phyloP scores from a whole-genome alignment of 2,329 filamentous ascomycete genomes.

The Trematosphaeria pertusa region DNA sequence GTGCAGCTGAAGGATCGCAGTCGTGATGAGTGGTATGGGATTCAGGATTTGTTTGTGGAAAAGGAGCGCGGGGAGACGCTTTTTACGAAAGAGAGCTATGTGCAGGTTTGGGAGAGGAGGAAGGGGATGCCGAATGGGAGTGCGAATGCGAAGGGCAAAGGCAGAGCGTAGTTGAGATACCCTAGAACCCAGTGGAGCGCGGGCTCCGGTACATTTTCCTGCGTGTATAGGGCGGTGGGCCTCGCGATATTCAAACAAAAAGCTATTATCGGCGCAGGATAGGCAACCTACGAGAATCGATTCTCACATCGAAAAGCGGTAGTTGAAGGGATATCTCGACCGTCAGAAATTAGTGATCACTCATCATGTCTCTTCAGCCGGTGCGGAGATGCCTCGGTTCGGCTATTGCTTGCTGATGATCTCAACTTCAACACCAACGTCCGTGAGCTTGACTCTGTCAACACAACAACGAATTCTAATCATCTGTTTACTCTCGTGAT shows the following conservation, averaged over 20 bases:
- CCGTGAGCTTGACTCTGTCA: not conserved
- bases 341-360: too few species aligned
- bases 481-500: too few species aligned
- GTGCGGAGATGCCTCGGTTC: slow-evolving; percentile 9
- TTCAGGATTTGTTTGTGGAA: slow-evolving; percentile 93
- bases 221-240: too few species aligned
- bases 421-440: not conserved
- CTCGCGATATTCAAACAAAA: too few species aligned
- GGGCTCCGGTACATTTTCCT: too few species aligned
- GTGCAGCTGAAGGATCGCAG: slow-evolving; percentile 85
- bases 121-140: slow-evolving; percentile 47
- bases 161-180: slow-evolving; percentile 21
- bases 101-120: slow-evolving; percentile 95
- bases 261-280: too few species aligned
- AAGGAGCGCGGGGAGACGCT: slow-evolving; percentile 86
- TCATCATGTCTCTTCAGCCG: too few species aligned
- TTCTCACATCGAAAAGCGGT: too few species aligned
- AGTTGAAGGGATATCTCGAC: too few species aligned
- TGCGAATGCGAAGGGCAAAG: slow-evolving; percentile 21
- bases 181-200: too few species aligned
- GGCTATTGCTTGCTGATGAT: not conserved
- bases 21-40: slow-evolving; percentile 86
- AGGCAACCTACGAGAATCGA: too few species aligned
- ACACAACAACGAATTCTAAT: not conserved
- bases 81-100: slow-evolving; percentile 91